These are phyloP conservation scores for Pinus tabuliformis DNA, from an alignment of 75 land plant genomes.

Conservation along the genomic window DNA sequence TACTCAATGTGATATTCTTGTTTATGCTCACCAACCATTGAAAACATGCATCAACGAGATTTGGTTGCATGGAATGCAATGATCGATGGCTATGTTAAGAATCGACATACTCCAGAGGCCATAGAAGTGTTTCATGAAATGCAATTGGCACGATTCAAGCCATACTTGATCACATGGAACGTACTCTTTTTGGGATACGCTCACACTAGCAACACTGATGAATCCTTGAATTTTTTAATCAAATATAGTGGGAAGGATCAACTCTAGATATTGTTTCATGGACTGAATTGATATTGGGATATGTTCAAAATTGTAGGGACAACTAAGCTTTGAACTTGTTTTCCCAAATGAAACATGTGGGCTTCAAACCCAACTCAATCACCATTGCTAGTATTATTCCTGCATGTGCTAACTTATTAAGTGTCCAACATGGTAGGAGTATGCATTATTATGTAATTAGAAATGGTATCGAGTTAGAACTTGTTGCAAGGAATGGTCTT, in stretches of 20 bases:
- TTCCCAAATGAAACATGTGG: conserved; percentile 21
- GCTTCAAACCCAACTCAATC: conserved; percentile 5
- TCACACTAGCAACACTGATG: conserved; percentile 24
- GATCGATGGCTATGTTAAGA: conserved; percentile 11
- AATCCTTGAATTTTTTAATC: conserved; percentile 27
- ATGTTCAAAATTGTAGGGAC: conserved; percentile 25
- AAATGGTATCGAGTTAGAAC: conserved; percentile 9
- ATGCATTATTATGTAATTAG: conserved; percentile 10
- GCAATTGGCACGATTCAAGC: conserved; percentile 21
- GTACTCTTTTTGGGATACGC: conserved; percentile 54
- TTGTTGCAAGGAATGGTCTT: conserved; percentile 6
- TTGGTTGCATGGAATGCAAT: conserved; percentile 18
- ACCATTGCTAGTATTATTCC: not conserved
- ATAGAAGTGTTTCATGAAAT: conserved; percentile 12
- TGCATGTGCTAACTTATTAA: conserved; percentile 8
- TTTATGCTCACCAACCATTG: conserved; percentile 26
- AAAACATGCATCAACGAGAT: conserved; percentile 39
- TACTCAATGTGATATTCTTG: conserved; percentile 22
- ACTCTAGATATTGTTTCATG: conserved; percentile 58
- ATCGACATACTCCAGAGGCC: conserved; percentile 5
- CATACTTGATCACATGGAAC: conserved; percentile 62
- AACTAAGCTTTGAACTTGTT: conserved; percentile 39
- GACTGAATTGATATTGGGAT: conserved; percentile 56
- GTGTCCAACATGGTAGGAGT: conserved; percentile 1
- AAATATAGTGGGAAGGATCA: conserved; percentile 41